Percentiles rank a stretch among this genome's conserved stretches.
phyloP scores from a whole-genome alignment of 2,329 filamentous ascomycete species.

The Xylaria sp. region DNA sequence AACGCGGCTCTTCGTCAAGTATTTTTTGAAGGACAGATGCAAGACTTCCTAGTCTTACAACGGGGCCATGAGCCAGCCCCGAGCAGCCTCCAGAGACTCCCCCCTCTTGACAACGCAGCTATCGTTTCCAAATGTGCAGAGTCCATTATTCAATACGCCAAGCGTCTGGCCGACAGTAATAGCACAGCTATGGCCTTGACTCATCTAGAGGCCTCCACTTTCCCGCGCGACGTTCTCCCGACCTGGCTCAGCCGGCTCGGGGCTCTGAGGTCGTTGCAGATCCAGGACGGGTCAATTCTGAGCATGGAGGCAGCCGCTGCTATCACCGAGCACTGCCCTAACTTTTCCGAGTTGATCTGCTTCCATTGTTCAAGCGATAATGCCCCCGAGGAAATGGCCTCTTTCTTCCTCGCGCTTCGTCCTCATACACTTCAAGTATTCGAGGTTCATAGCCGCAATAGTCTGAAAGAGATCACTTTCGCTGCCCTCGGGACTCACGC shows the following conservation, averaged over 20 bases:
- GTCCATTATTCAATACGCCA: constrained; percentile 59
- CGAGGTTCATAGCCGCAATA: constrained; percentile 60
- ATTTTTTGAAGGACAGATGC: constrained; percentile 51
- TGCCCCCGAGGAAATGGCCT: constrained; percentile 63
- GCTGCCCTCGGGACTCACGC: constrained; percentile 55
- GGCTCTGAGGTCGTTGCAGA: constrained; percentile 61
- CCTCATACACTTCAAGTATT: constrained; percentile 64
- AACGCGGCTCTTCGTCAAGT: constrained; percentile 36
- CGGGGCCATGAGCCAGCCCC: constrained; percentile 29
- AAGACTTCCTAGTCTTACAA: constrained; percentile 41
- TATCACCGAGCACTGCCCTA: constrained; percentile 63
- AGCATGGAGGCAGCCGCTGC: constrained; percentile 58
- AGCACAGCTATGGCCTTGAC: constrained; percentile 59
- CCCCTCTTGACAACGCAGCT: constrained; percentile 42
- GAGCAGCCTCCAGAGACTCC: constrained; percentile 27
- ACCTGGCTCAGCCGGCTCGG: constrained; percentile 65
- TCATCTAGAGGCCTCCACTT: constrained; percentile 58
- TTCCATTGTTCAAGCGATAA: constrained; percentile 51
- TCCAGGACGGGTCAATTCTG: constrained; percentile 67
- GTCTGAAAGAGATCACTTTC: constrained; percentile 60
- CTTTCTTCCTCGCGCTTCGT: constrained; percentile 62
- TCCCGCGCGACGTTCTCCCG: constrained; percentile 58
- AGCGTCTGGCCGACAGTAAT: constrained; percentile 45
- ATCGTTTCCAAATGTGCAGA: constrained; percentile 58
- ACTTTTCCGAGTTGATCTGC: constrained; percentile 65